Evolutionary conservation across 768 basidiomycete species (phyloP), one percentile per base, ranked within the genome.

Genomic region (Leccinum subtestaceum): DNA sequence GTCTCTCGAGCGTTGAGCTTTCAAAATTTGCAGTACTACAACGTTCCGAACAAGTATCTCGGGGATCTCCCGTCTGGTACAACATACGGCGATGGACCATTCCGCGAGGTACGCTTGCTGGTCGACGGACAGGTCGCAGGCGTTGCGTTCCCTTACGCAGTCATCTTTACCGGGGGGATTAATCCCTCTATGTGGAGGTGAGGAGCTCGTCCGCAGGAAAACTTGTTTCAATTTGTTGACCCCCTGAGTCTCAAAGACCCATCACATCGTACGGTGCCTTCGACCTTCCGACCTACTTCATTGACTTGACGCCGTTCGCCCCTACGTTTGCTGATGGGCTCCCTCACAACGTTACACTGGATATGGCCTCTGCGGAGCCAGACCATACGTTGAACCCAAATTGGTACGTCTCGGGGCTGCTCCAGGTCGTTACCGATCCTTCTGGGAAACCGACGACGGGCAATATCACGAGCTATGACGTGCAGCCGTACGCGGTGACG

Each of bases 261-360:
- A 89, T 91, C 69, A 80, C 87, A 1, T 83, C 89, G 1, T 91
- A 90, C 59, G 87, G 89, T 10, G 88, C 88, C 3, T 73, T 91
- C 25, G 89, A 91, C 64, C 77, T 89, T 12, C 90, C 91, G 2
- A 89, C 86, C 2, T 92, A 91, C 70, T 85, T 85, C 69, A 63
- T 92, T 19, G 91, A 92, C 70, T 71, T 91, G 54, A 91, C 90
- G 9, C 88, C 90, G 1, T 92, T 92, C 68, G 80, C 87, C 1
- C 88, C 88, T 6, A 65, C 85, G 19, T 78, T 93, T 36, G 79
- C 84, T 0, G 88, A 89, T 57, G 85, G 86, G 3, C 70, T 81
- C n/a, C 76, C 84, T 21, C 92, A 92, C 70, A 85, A 77, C 49
- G 80, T 93, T 66, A 81, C 85, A 54, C 77, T 94, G 46, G 86